A percentile compares a stretch with the other conserved stretches of the same genome.
These are phyloP conservation scores for Salvia miltiorrhiza DNA, from an alignment of 257 asterid species.

Conservation along the genomic window DNA sequence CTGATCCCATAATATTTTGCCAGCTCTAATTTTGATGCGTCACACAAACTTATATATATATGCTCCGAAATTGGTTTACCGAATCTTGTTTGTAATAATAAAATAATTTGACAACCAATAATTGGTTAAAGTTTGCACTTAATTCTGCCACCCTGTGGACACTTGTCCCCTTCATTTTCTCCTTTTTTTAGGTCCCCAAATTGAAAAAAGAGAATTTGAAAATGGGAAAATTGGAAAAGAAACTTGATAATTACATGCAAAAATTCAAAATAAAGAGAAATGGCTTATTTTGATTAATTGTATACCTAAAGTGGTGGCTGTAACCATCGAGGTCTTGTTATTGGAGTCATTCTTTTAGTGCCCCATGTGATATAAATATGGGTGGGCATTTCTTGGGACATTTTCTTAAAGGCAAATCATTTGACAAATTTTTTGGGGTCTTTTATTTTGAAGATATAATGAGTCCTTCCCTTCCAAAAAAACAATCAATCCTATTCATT, in stretches of 20 bases:
- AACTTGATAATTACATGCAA: not conserved
- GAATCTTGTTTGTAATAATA: not conserved
- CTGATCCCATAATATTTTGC: slow-evolving; percentile 27
- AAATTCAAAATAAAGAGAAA: not conserved
- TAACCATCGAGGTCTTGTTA: slow-evolving; percentile 24
- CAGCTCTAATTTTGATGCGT: slow-evolving; percentile 25
- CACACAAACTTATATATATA: not conserved
- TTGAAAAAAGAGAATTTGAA: not conserved
- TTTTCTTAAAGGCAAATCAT: not conserved
- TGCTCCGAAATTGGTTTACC: not conserved
- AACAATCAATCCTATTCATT: no score
- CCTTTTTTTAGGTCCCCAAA: not conserved
- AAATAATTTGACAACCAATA: slow-evolving; percentile 3
- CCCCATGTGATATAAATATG: slow-evolving; percentile 28
- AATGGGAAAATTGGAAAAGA: not conserved
- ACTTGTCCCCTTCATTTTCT: not conserved
- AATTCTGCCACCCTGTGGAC: slow-evolving; percentile 4
- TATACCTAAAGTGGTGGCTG: slow-evolving; percentile 18
- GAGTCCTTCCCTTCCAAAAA: no score
- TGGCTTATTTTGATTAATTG: not conserved
- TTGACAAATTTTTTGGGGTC: no score
- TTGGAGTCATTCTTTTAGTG: slow-evolving; percentile 5
- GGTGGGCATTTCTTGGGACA: slow-evolving; percentile 23
- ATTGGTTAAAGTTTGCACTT: slow-evolving; percentile 13
- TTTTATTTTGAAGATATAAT: no score